Conservation (phyloP, 2,329 filamentous ascomycete species). For the Aplosporella prunicola region DNA sequence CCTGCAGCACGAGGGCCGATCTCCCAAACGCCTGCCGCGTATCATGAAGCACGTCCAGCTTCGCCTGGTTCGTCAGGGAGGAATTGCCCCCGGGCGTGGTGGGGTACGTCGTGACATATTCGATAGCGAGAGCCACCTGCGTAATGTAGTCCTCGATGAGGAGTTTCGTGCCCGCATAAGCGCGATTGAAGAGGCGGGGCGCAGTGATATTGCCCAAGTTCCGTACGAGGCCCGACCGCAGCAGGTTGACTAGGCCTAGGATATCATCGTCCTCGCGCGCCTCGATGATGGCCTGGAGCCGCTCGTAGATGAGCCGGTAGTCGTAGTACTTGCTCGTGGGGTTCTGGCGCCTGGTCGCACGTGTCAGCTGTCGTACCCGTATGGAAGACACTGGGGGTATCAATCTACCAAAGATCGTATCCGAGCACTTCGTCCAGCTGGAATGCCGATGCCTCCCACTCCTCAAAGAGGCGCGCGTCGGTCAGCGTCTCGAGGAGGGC, state of each 20-base stretch:
- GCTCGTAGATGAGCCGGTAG: slow-evolving; percentile 71
- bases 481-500: slow-evolving; percentile 57
- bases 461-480: slow-evolving; percentile 63
- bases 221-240: slow-evolving; percentile 66
- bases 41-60: slow-evolving; percentile 78
- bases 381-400: neutral
- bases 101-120: slow-evolving; percentile 62
- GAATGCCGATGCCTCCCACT: slow-evolving; percentile 79
- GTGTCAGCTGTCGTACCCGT: neutral
- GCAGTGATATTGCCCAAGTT: slow-evolving; percentile 88
- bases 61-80: slow-evolving; percentile 61
- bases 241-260: slow-evolving; percentile 63
- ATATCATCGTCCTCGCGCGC: slow-evolving; percentile 65
- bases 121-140: slow-evolving; percentile 70
- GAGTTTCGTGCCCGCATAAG: slow-evolving; percentile 80
- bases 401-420: slow-evolving; percentile 63
- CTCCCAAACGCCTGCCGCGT: slow-evolving; percentile 81
- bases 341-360: slow-evolving; percentile 60
- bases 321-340: slow-evolving; percentile 76
- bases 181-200: slow-evolving; percentile 70
- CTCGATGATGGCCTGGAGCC: slow-evolving; percentile 59
- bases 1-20: slow-evolving; percentile 77
- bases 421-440: slow-evolving; percentile 74
- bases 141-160: slow-evolving; percentile 86
- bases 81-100: slow-evolving; percentile 41